Conservation (phyloP, 352 stramenopile species). For the Blastocystis sp. region DNA sequence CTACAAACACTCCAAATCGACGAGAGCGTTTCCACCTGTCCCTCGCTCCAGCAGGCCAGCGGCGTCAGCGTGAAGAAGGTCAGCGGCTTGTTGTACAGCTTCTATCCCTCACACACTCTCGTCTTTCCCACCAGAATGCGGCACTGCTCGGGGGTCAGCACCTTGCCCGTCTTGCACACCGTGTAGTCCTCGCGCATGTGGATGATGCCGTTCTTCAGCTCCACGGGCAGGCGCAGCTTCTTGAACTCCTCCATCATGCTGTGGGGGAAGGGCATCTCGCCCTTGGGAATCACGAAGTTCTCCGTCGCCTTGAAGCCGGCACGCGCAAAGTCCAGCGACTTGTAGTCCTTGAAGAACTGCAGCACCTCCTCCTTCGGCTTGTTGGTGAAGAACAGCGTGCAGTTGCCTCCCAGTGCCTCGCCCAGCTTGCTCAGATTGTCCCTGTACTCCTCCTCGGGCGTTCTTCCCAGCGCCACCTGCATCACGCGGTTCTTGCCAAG, state of each 20-base stretch:
- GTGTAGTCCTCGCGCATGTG: no score
- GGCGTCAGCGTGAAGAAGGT: conserved; percentile 13
- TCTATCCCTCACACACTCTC: conserved; percentile 77
- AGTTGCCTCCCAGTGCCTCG: conserved; percentile 83
- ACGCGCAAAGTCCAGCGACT: conserved; percentile 59
- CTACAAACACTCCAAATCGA: conserved; percentile 37
- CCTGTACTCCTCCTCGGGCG: conserved; percentile 90
- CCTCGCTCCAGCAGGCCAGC: conserved; percentile 21
- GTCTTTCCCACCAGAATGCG: conserved; percentile 63
- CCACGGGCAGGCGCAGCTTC: conserved; percentile 88
- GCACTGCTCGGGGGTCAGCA: conserved; percentile 88
- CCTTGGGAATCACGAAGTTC: conserved; percentile 84
- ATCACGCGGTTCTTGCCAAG: conserved; percentile 98
- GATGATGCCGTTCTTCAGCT: conserved; percentile 86
- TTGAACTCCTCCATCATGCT: conserved; percentile 93
- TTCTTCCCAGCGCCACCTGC: conserved; percentile 90
- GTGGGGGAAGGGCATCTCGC: conserved; percentile 87
- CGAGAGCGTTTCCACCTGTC: conserved; percentile 36
- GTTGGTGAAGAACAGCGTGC: conserved; percentile 90
- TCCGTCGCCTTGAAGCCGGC: conserved; percentile 72
- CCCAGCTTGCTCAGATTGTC: conserved; percentile 88
- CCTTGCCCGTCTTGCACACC: conserved; percentile 79
- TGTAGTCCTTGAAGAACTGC: conserved; percentile 58
- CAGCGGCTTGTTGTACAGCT: conserved; percentile 70
- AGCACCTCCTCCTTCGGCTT: conserved; percentile 82